phyloP scores from a whole-genome alignment of 768 basidiomycete genomes.

The Clavaria fumosa region DNA sequence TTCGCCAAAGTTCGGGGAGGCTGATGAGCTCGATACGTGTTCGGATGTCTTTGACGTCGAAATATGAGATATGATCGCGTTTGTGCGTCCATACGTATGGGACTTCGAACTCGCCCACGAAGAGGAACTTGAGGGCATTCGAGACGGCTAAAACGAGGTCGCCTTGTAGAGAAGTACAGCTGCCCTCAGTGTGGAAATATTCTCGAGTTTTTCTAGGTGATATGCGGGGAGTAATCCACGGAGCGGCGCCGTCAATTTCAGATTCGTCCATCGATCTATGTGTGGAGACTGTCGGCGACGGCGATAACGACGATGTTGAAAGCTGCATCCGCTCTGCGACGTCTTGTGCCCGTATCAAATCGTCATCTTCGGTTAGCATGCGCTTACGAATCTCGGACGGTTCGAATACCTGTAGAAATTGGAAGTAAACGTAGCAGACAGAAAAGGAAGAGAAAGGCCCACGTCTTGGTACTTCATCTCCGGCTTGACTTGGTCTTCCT shows the following conservation, averaged over 20 bases:
- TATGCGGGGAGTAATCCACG: conserved; percentile 76
- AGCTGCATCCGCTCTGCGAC: conserved; percentile 95
- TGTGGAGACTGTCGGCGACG: conserved; percentile 40
- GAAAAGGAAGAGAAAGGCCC: conserved; percentile 11
- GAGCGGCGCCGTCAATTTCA: conserved; percentile 67
- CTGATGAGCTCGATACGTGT: conserved; percentile 56
- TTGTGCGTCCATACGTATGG: conserved; percentile 93
- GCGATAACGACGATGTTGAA: conserved; percentile 67
- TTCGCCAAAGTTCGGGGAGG: conserved; percentile 76
- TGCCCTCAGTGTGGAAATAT: conserved; percentile 54
- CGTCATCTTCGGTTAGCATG: conserved; percentile 85
- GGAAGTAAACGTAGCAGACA: conserved; percentile 8
- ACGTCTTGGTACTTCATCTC: conserved; percentile 84
- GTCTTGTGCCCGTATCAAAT: conserved; percentile 78
- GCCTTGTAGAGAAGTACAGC: conserved; percentile 40
- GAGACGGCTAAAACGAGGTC: conserved; percentile 69
- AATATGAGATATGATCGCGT: conserved; percentile 77
- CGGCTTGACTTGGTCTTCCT: conserved; percentile 36
- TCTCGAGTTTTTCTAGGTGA: conserved; percentile 55
- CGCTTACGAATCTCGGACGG: conserved; percentile 88
- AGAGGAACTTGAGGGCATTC: conserved; percentile 63
- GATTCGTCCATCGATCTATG: conserved; percentile 51
- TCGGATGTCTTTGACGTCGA: conserved; percentile 50
- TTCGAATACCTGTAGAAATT: conserved; percentile 68
- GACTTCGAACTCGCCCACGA: conserved; percentile 82